Evolutionary conservation across 2,329 filamentous ascomycete species (phyloP).

Genomic region (Alternaria arborescens): DNA sequence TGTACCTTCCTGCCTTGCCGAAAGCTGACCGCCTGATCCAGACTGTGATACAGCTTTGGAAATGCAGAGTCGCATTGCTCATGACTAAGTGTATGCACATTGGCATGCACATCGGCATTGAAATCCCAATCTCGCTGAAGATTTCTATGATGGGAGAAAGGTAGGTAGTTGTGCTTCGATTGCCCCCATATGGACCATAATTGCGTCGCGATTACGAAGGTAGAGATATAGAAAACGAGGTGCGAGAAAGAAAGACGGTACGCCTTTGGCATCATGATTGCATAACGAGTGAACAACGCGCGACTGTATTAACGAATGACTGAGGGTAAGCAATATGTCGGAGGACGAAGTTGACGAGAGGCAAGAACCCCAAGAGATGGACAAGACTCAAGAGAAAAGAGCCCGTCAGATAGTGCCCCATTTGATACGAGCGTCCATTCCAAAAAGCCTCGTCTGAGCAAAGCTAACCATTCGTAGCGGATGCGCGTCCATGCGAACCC

Average conservation of each 20-base stretch:
- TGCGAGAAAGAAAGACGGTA: conserved; percentile 38
- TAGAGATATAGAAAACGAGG: conserved; percentile 41
- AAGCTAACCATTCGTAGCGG: conserved; percentile 26
- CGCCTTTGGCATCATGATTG: conserved; percentile 44
- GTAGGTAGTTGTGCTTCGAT: conserved; percentile 27
- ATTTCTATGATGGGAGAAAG: conserved; percentile 8
- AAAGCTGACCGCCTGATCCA: conserved; percentile 36
- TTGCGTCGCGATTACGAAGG: conserved; percentile 41
- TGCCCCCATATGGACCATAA: conserved; percentile 42
- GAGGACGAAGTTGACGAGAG: conserved; percentile 14
- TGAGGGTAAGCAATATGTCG: conserved; percentile 12
- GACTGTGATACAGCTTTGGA: conserved; percentile 43
- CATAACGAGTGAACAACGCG: conserved; percentile 34
- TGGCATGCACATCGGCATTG: conserved; percentile 41
- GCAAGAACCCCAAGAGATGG: conserved; percentile 29
- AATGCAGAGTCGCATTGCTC: conserved; percentile 46
- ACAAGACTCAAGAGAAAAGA: conserved; percentile 28
- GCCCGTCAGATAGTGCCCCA: conserved; percentile 14
- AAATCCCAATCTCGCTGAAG: conserved; percentile 33
- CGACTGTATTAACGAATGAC: conserved; percentile 15
- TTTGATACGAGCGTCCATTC: conserved; percentile 21
- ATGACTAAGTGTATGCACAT: conserved; percentile 43
- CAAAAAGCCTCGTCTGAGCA: conserved; percentile 25
- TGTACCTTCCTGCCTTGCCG: conserved; percentile 40
- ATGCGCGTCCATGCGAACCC: conserved; percentile 21